Conservation (phyloP, 805 yeast species). For the Ogataea parapolymorpha region DNA sequence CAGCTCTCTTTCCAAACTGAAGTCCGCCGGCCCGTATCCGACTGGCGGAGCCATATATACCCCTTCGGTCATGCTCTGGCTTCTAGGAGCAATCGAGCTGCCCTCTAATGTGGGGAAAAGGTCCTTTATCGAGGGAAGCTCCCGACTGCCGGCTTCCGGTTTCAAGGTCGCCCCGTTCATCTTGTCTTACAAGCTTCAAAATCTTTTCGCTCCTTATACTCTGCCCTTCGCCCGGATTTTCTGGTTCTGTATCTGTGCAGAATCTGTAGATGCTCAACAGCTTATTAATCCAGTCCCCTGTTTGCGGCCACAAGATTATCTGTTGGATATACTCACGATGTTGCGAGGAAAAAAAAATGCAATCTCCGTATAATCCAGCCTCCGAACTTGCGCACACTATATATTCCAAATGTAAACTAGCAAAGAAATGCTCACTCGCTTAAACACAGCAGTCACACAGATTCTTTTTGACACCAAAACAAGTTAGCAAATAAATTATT, state of each 20-base stretch:
- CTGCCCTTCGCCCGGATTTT: not conserved
- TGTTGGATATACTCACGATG: not conserved
- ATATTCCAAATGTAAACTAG: not conserved
- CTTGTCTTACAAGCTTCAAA: not conserved
- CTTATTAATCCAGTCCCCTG: not conserved
- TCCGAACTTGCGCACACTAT: not conserved
- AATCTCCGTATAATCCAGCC: not conserved
- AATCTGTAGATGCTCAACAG: not conserved
- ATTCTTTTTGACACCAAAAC: not conserved
- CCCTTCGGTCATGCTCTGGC: slow-evolving; percentile 1
- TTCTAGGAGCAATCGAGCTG: slow-evolving; percentile 8
- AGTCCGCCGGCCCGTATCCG: slow-evolving; percentile 3
- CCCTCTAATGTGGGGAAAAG: slow-evolving; percentile 19
- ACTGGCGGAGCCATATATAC: slow-evolving; percentile 3
- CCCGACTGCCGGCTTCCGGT: slow-evolving; percentile 9
- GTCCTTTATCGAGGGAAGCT: slow-evolving; percentile 25
- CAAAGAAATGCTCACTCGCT: not conserved
- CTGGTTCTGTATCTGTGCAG: slow-evolving; percentile 7
- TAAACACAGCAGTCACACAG: not conserved
- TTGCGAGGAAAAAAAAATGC: not conserved
- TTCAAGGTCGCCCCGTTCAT: slow-evolving; percentile 8
- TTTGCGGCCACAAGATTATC: not conserved
- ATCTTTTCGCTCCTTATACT: slow-evolving; percentile 2
- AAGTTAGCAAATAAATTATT: not conserved
- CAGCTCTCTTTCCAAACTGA: slow-evolving; percentile 14